Evolutionary conservation across 345 rosid species (phyloP), one percentile per base, ranked within the genome.

Genomic region (Salix koriyanagi): DNA sequence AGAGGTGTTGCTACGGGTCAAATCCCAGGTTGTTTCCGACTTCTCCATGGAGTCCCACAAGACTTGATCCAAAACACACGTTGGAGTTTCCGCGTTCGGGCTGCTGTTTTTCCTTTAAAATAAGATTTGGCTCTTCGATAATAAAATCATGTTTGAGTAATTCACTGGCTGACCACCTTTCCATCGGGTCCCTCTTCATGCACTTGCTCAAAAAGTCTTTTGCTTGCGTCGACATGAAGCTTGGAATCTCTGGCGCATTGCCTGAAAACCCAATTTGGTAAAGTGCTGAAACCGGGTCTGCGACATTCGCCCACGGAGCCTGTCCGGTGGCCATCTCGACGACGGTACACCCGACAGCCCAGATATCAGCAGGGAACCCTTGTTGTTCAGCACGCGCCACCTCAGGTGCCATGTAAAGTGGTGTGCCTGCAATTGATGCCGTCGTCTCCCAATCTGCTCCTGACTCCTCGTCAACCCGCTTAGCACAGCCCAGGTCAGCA

Each of bases 401-500:
- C 82, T 89, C 96, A 3, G 96, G 93, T 7, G 93, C 88, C 96
- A 91, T 89, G 82, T 72, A 91, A 4, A 80, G 66, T 1, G 91
- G 92, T 6, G 96, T 89, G 9, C 93, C 92, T 0, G 81, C 77
- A 0, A 84, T 66, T 3, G 80, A 23, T 8, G 61, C n/a, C 28
- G 34, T 18, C 30, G 48, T 16, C 1, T 4, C 6, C 66, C 32
- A 39, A 56, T 73, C 77, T 26, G 23, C 42, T 0, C 6, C 1
- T 1, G 76, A 21, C 36, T 19, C 32, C 70, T 73, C 82, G 16
- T 65, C 78, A 4, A 66, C 86, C 74, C 75, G 42, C 75, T 37
- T 84, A 7, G 96, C 88, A 36, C 92, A 88, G 12, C 93, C 96
- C 42, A 91, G 84, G 73, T 91, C 96, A 23, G 91, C 91, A 42